These are phyloP conservation scores for Aspergillus carbonarius DNA, from an alignment of 2,329 filamentous ascomycete species.

Conservation along the genomic window DNA sequence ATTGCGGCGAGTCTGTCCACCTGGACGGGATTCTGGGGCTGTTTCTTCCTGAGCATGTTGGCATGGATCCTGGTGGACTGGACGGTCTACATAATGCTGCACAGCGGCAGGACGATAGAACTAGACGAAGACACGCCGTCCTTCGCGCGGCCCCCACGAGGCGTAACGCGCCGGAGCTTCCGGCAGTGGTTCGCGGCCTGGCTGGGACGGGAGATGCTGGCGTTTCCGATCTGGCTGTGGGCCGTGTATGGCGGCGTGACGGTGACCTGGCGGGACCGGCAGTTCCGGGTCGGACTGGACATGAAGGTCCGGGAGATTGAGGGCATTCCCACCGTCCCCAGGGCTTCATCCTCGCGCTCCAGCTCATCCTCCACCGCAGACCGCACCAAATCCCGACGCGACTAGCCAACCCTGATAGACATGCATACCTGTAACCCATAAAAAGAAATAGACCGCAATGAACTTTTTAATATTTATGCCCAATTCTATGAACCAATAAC, in stretches of 20 bases:
- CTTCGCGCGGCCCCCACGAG: conserved; percentile 61
- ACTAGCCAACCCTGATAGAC: background rate
- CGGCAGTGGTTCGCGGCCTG: conserved; percentile 75
- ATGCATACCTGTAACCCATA: background rate
- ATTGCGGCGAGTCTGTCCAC: conserved; percentile 58
- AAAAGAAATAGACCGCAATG: conserved; percentile 3
- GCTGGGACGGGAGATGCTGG: conserved; percentile 78
- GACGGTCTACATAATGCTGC: conserved; percentile 69
- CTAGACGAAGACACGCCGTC: conserved; percentile 69
- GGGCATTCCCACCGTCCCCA: background rate
- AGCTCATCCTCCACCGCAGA: conserved; percentile 12
- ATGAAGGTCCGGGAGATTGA: conserved; percentile 70
- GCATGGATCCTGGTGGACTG: conserved; percentile 77
- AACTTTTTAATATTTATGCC: background rate
- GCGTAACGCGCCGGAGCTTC: conserved; percentile 56
- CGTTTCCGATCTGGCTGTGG: conserved; percentile 85
- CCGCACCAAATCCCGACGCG: conserved; percentile 13
- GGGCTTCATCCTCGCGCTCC: background rate
- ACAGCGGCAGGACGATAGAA: conserved; percentile 69
- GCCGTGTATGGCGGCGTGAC: conserved; percentile 86
- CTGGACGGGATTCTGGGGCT: conserved; percentile 63
- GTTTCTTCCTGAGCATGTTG: conserved; percentile 66
- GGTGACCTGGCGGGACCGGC: conserved; percentile 81
- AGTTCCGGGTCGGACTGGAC: conserved; percentile 78
- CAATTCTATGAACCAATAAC: background rate